These are phyloP conservation scores for Annulohypoxylon maeteangense DNA, from an alignment of 495 filamentous ascomycete species.

Conservation along the genomic window DNA sequence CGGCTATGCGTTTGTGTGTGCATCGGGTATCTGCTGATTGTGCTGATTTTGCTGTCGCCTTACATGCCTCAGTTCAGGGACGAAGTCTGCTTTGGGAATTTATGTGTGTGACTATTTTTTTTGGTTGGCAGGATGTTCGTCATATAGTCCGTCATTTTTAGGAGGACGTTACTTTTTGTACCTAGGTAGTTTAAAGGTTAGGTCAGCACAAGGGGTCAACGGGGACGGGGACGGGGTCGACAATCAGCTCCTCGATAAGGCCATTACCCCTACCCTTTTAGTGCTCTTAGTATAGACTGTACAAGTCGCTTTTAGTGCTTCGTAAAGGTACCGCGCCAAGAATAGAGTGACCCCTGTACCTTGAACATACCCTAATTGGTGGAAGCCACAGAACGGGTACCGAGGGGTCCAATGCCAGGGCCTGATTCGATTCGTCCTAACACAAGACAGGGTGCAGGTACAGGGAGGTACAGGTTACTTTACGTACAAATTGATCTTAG, in stretches of 20 bases:
- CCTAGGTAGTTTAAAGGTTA: neutral
- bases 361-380: constrained; percentile 14
- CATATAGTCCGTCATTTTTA: neutral
- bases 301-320: constrained; percentile 10
- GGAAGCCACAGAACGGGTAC: constrained; percentile 15
- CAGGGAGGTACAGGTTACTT: too few species aligned
- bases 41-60: neutral
- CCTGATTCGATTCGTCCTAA: constrained; percentile 9
- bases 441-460: constrained; percentile 2
- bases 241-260: neutral
- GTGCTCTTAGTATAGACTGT: neutral
- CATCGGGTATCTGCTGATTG: constrained; percentile 9
- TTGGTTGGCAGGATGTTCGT: neutral
- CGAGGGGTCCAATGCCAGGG: constrained; percentile 32
- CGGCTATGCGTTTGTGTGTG: constrained; percentile 20
- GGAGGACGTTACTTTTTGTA: neutral
- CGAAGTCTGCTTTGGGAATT: neutral
- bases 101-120: neutral
- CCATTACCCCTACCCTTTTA: neutral
- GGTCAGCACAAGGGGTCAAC: neutral
- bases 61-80: constrained; percentile 9
- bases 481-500: neutral
- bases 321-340: constrained; percentile 27
- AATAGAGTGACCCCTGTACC: constrained; percentile 17
- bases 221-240: too few species aligned